Evolutionary conservation across 441 rosid genomes (phyloP).

Genomic region (Hura crepitans): DNA sequence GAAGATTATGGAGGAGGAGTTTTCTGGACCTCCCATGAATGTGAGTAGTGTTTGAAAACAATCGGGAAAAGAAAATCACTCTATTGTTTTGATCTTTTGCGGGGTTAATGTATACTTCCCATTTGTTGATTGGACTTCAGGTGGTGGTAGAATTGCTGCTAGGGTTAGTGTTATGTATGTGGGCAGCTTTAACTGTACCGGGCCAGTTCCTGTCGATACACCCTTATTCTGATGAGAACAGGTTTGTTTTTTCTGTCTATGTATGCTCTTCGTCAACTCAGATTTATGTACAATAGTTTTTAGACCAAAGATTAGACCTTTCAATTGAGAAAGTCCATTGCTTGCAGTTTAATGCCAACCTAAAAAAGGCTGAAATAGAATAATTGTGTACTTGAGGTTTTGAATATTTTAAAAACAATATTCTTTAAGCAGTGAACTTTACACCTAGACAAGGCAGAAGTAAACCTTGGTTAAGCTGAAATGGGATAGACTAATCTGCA

Average conservation of each 20-base stretch:
- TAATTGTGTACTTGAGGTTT: background rate
- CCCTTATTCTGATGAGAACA: conserved; percentile 88
- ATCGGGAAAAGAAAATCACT: background rate
- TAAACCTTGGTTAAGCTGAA: conserved; percentile 9
- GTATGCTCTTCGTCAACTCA: background rate
- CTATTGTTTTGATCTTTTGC: background rate
- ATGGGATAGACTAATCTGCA: background rate
- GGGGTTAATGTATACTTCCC: background rate
- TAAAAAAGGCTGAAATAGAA: background rate
- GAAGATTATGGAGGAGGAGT: conserved; percentile 94
- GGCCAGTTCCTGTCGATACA: conserved; percentile 83
- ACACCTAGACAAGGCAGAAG: background rate
- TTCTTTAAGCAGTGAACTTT: conserved; percentile 11
- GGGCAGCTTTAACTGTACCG: conserved; percentile 88
- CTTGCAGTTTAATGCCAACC: background rate
- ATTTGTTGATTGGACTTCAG: conserved; percentile 34
- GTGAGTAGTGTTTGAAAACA: conserved; percentile 34
- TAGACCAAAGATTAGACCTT: background rate
- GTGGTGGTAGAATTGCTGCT: conserved; percentile 74
- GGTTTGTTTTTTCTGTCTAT: conserved; percentile 37
- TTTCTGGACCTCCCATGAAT: conserved; percentile 73
- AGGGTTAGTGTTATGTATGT: conserved; percentile 67
- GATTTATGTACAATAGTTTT: background rate
- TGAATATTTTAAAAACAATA: background rate
- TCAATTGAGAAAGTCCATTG: background rate